phyloP scores from a whole-genome alignment of 257 asterid species.

The Marsdenia floribunda region DNA sequence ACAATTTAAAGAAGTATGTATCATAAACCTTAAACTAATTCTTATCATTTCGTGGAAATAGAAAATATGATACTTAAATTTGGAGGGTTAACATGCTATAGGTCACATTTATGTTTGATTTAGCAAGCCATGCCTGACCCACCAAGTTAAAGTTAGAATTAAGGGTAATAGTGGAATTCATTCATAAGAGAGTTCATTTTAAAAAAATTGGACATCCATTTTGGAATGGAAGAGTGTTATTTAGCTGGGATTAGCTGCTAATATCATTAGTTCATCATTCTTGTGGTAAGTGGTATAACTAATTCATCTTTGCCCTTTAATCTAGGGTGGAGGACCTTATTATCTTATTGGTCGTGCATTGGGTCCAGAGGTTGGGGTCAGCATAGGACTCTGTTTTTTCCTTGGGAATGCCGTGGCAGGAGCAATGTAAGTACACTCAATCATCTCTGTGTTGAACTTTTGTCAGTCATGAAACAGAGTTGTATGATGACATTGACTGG shows the following conservation, averaged over 20 bases:
- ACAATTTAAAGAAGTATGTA: background rate
- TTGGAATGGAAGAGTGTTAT: background rate
- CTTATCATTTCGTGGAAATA: background rate
- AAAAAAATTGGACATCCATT: background rate
- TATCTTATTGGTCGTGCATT: constrained; percentile 99
- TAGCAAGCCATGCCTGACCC: background rate
- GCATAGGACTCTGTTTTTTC: constrained; percentile 98
- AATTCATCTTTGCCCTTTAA: constrained; percentile 7
- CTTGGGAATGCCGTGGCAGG: constrained; percentile 99
- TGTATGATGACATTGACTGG: constrained; percentile 10
- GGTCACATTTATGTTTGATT: background rate
- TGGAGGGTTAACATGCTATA: background rate
- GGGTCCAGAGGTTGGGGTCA: constrained; percentile 99
- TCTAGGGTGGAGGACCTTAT: constrained; percentile 98
- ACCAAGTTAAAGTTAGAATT: background rate
- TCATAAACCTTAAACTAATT: background rate
- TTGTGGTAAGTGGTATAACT: background rate
- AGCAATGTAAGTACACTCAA: constrained; percentile 73
- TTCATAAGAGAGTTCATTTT: background rate
- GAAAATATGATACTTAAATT: background rate
- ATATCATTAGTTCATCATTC: background rate
- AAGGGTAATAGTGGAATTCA: background rate
- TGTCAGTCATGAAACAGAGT: background rate
- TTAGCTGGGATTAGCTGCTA: background rate
- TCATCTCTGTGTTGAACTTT: constrained; percentile 1